Evolutionary conservation across 495 filamentous ascomycete species (phyloP), one percentile per base, ranked within the genome.

Genomic region (Penicillium lagena): DNA sequence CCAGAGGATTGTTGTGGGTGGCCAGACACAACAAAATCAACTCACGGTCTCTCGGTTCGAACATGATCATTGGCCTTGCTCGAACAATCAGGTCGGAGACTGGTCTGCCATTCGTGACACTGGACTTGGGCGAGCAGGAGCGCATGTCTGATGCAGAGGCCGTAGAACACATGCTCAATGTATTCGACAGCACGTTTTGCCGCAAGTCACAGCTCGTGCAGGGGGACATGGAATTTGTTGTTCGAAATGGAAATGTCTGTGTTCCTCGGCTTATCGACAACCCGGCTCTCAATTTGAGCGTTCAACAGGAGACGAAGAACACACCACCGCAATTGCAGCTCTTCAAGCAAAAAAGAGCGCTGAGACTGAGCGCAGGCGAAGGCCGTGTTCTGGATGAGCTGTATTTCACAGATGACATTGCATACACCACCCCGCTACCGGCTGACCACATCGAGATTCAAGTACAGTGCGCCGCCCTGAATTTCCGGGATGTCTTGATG

Each of bases 401-500:
- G 9, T 52, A 59, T 9, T 72, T 69, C 44, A 59, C 57, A 0
- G 65, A 68, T 28, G 60, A 69, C 42, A 12, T 37, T 6, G 35
- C 45, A 3, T 39, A 28, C 14, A 39, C 27, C 12, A 29, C 4
- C 2, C 39, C 55, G 1, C 34, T 71, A 7, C 46, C 45, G 0
- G 52, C 49, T 3, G 57, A 61, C 12, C 43, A 60, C 14, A 47
- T 69, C 29, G 63, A 68, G 38, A 54, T 68, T 12, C 33, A 54
- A 8, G 55, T 68, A 4, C 44, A 45, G 9, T 58, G 51, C 22
- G 52, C 54, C 10, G 65, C 66, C 13, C 50, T 71, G 12, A 71
- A 71, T 42, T 70, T 72, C 47, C 43, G 53, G 34, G 68, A 71
- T 37, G 57, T 70, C 1, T 45, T 71, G 31, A 54, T 60, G 34